A percentile compares a stretch with the other conserved stretches of the same genome.
phyloP scores from a whole-genome alignment of 306 rosid genomes.

The Prunus mira region DNA sequence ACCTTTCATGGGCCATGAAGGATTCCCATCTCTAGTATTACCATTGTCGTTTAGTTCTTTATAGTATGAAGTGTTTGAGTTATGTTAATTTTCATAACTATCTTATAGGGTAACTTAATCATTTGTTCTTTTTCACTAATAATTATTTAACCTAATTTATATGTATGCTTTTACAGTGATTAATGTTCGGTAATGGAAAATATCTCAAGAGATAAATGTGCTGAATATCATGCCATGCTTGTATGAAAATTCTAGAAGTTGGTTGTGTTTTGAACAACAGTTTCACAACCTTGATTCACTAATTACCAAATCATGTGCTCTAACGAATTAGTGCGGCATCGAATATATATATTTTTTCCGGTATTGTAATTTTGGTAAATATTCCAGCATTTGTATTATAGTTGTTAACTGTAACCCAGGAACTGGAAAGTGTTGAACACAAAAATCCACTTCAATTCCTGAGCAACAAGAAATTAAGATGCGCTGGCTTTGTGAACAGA shows the following conservation, averaged over 20 bases:
- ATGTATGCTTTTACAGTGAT: background rate
- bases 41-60: background rate
- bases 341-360: no score
- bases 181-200: background rate
- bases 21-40: background rate
- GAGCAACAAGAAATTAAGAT: no score
- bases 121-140: background rate
- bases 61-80: background rate
- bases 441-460: no score
- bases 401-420: no score
- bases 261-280: background rate
- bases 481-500: background rate
- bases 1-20: background rate
- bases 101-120: background rate
- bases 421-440: no score
- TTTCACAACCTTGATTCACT: background rate
- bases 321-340: no score
- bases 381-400: no score
- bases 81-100: background rate
- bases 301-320: background rate
- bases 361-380: no score
- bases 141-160: background rate
- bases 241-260: background rate
- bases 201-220: background rate
- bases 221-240: background rate